Evolutionary conservation across 352 stramenopile species (phyloP), one percentile per base, ranked within the genome.

Genomic region (Phytopythium montanum): DNA sequence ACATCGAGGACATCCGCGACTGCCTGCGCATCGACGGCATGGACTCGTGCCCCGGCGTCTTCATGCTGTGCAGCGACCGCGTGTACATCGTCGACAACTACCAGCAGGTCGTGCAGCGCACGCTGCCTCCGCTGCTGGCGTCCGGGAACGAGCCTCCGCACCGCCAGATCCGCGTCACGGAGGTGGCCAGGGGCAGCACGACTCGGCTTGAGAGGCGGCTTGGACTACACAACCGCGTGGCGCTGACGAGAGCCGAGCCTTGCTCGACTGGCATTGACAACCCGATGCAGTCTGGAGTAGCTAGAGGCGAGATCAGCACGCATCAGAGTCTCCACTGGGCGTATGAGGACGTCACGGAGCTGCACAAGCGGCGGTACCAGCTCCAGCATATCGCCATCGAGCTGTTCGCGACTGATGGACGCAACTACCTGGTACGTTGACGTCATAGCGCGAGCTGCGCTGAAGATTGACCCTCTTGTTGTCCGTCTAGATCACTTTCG

Each of bases 1-100:
- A 89, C 13, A 85, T 91, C 25, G 61, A 72, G 21, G 72, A 87
- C 36, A 83, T 89, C 18, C 81, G 76, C 39, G 79, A 91, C 54
- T 91, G 81, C 48, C 69, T 88, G 49, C 73, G 81, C 26, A 80
- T 91, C 44, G 81, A 91, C 36, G 81, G 81, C n/a, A 87, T 89
- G 77, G 81, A 89, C 65, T 86, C 80, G 19, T 89, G 77, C 52
- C 81, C 81, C 4, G 80, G 81, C 0, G 76, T 91, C 5, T 88
- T 91, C 48, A 66, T 91, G 26, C 26, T 91, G 0, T 85, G 79
- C 65, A 88, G 73, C 38, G 71, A 86, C 38, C 72, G 89, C 46
- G 60, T 83, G 25, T 91, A 91, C 56, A 89, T 89, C 31, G 64
- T 91, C 9, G 81, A 91, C 59, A 88, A 89, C 54, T 90, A 89